phyloP scores from a whole-genome alignment of 2,329 filamentous ascomycete genomes.

The Leptographium procerum region DNA sequence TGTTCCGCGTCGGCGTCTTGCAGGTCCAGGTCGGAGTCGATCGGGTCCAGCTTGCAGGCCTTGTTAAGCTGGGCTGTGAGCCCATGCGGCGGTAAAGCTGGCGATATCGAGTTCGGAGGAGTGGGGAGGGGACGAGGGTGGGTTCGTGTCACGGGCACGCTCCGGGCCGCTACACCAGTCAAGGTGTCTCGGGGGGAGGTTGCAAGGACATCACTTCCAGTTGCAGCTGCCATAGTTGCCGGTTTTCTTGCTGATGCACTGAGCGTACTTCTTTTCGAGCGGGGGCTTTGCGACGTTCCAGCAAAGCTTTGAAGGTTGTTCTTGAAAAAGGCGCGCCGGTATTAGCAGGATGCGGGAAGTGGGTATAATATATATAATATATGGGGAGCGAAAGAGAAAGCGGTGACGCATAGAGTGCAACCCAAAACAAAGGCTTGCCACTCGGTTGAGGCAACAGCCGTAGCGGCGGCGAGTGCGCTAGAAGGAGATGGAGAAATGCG shows the following conservation, averaged over 20 bases:
- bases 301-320: not conserved
- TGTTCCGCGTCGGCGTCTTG: constrained; percentile 51
- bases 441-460: not conserved
- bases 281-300: not conserved
- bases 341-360: not conserved
- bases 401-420: not conserved
- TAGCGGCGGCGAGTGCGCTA: not conserved
- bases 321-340: not conserved
- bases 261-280: not conserved
- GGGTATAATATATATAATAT: not conserved
- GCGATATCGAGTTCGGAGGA: constrained; percentile 91
- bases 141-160: constrained; percentile 50
- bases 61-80: constrained; percentile 57
- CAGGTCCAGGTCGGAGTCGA: constrained; percentile 82
- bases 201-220: constrained; percentile 56
- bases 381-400: not conserved
- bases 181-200: constrained; percentile 58
- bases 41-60: constrained; percentile 43
- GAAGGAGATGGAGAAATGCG: not conserved
- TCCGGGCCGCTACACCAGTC: constrained; percentile 58
- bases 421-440: not conserved
- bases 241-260: constrained; percentile 24
- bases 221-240: constrained; percentile 51
- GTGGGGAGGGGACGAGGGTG: constrained; percentile 71
- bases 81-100: constrained; percentile 70